Evolutionary conservation across 257 asterid genomes (phyloP), one percentile per base, ranked within the genome.

Genomic region (Forsythia suspensa): DNA sequence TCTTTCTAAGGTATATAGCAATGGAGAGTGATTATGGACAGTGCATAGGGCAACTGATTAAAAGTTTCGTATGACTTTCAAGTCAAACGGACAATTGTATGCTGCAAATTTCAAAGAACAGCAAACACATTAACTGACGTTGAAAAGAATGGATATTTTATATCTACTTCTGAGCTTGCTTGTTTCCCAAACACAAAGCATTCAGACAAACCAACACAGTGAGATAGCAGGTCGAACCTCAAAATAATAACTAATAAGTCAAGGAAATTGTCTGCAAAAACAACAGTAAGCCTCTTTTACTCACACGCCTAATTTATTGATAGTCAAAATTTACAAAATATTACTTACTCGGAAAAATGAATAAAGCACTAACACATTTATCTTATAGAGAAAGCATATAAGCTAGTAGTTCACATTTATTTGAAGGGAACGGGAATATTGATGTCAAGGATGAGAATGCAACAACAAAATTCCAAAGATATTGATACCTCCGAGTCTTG

Each of bases 401-500:
- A 6, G 13, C 67, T n/a, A 61, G 8, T 24, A 24, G 70, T 63
- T 63, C 38, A 63, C 70, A 63, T 63, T 21, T 63, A 20, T 63
- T 63, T 63, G 1, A 9, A 63, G 38, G 70, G 36, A 63, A 63
- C 3, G 16, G 3, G 38, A 59, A 63, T 20, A 61, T 20, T 12
- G 24, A 20, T 2, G 52, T 8, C 16, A 46, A 44, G 13, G 68
- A 48, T 38, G n/a, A 78, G 40, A 63, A 63, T 21, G 9, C 38
- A 21, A 36, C 69, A 55, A 29, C 38, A 38, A 59, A 24, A 34
- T 59, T 59, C 1, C 52, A 43, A 78, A n/a, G 20, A 68, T 40
- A 40, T 7, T 12, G 79, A 70, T 88, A 92, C 99, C 97, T 96
- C 99, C 16, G 98, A 92, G 85, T 96, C 99, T 82, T 96, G 99